A percentile compares a stretch with the other conserved stretches of the same genome.
phyloP scores from a whole-genome alignment of 2,329 filamentous ascomycete species.

The Blumeriella jaapii region DNA sequence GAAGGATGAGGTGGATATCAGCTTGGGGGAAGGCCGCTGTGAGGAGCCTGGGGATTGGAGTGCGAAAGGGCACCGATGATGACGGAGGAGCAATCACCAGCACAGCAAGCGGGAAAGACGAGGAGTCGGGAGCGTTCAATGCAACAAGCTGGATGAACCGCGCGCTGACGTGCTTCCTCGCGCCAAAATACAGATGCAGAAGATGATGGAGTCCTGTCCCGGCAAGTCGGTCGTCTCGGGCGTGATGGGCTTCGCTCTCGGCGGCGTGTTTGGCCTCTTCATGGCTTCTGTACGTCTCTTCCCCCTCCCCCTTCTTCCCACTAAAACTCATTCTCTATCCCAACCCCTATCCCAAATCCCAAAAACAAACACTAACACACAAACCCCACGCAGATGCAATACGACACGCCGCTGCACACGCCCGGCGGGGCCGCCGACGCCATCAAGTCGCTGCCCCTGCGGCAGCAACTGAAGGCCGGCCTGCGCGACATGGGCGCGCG shows the following conservation, averaged over 20 bases:
- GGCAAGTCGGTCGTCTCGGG: conserved; percentile 84
- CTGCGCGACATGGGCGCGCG: conserved; percentile 91
- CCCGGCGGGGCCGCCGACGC: conserved; percentile 30
- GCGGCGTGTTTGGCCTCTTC: conserved; percentile 90
- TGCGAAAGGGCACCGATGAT: too few species aligned
- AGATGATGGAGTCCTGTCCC: conserved; percentile 76
- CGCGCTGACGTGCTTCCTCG: background rate
- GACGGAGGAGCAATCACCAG: too few species aligned
- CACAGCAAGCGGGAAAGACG: background rate
- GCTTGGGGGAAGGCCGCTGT: too few species aligned
- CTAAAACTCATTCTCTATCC: conserved; percentile 1
- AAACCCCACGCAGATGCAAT: conserved; percentile 71
- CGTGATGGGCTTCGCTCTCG: conserved; percentile 87
- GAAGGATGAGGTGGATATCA: background rate
- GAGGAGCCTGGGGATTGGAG: too few species aligned
- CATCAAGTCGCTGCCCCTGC: conserved; percentile 58
- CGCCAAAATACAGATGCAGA: conserved; percentile 22
- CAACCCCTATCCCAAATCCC: background rate
- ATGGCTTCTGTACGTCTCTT: conserved; percentile 74
- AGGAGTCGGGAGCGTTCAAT: background rate
- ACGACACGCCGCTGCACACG: conserved; percentile 71
- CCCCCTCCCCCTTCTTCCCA: background rate
- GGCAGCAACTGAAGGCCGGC: conserved; percentile 71
- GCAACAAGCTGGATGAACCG: background rate
- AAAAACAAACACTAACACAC: too few species aligned